A percentile compares a stretch with the other conserved stretches of the same genome.
phyloP scores from a whole-genome alignment of 1,139 yeast species.

The Candida albicans region DNA sequence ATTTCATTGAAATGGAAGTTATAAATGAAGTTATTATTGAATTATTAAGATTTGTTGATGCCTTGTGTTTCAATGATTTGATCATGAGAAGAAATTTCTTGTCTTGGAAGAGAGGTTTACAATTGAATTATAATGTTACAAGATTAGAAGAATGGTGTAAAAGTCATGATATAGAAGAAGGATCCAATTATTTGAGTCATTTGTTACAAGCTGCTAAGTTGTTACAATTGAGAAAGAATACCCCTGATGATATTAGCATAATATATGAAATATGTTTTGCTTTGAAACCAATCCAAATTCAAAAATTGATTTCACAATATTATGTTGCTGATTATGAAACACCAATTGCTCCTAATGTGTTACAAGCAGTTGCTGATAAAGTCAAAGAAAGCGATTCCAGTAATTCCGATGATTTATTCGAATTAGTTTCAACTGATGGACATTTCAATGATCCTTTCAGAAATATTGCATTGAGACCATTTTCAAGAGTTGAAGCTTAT shows the following conservation, averaged over 20 bases:
- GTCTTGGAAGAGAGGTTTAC: constrained; percentile 98
- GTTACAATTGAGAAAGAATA: constrained; percentile 86
- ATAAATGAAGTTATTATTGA: constrained; percentile 85
- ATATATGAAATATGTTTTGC: constrained; percentile 95
- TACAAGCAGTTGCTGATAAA: constrained; percentile 79
- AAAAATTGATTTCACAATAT: constrained; percentile 86
- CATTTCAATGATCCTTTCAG: constrained; percentile 89
- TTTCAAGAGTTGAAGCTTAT: constrained; percentile 89
- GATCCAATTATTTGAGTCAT: constrained; percentile 83
- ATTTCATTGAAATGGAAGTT: constrained; percentile 82
- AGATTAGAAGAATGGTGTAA: constrained; percentile 99
- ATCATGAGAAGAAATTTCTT: constrained; percentile 92
- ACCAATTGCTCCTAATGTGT: constrained; percentile 83
- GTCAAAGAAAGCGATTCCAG: constrained; percentile 65
- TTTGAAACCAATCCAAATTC: constrained; percentile 90
- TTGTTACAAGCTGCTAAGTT: constrained; percentile 92
- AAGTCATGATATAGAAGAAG: constrained; percentile 89
- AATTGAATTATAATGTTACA: constrained; percentile 93
- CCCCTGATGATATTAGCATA: constrained; percentile 87
- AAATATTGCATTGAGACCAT: constrained; percentile 78
- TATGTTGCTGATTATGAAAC: constrained; percentile 94
- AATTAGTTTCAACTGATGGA: constrained; percentile 71
- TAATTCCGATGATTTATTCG: constrained; percentile 66
- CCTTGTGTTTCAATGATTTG: constrained; percentile 92
- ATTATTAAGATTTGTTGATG: constrained; percentile 83